phyloP scores from a whole-genome alignment of 768 basidiomycete genomes.

The Hygrocybe punicea region DNA sequence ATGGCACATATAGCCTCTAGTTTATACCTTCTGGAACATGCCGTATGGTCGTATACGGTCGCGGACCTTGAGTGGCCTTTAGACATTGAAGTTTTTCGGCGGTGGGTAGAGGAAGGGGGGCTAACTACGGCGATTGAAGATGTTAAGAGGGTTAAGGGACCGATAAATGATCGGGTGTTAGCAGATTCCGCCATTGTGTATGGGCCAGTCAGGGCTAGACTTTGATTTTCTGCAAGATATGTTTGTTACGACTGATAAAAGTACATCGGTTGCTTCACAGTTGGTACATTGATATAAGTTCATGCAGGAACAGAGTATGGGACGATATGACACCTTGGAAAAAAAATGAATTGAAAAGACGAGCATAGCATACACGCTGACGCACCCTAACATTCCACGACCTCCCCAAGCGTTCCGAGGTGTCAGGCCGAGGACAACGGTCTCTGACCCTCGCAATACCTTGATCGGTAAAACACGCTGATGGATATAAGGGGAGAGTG shows the following conservation, averaged over 20 bases:
- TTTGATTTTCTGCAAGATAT: neutral
- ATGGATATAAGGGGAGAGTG: neutral
- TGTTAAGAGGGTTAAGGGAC: conserved; percentile 29
- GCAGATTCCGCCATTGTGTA: conserved; percentile 38
- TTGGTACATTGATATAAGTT: neutral
- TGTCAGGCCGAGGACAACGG: conserved; percentile 51
- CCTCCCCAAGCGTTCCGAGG: conserved; percentile 85
- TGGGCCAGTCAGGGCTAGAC: conserved; percentile 24
- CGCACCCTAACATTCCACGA: conserved; percentile 78
- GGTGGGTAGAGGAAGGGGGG: conserved; percentile 50
- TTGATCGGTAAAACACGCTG: conserved; percentile 60
- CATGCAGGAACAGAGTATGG: conserved; percentile 38
- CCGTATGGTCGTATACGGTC: conserved; percentile 50
- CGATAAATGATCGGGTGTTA: conserved; percentile 20
- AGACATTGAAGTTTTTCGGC: conserved; percentile 51
- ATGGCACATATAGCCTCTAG: conserved; percentile 54
- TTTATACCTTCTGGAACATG: conserved; percentile 64
- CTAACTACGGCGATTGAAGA: conserved; percentile 38
- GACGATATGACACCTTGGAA: conserved; percentile 57
- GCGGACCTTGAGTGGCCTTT: conserved; percentile 31
- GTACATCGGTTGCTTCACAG: too few species aligned
- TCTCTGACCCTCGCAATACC: conserved; percentile 50
- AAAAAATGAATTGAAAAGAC: conserved; percentile 3
- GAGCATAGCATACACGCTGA: conserved; percentile 3
- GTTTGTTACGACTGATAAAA: neutral